Conservation (phyloP, 192 early-diverging fungal species). For the Podila verticillata region DNA sequence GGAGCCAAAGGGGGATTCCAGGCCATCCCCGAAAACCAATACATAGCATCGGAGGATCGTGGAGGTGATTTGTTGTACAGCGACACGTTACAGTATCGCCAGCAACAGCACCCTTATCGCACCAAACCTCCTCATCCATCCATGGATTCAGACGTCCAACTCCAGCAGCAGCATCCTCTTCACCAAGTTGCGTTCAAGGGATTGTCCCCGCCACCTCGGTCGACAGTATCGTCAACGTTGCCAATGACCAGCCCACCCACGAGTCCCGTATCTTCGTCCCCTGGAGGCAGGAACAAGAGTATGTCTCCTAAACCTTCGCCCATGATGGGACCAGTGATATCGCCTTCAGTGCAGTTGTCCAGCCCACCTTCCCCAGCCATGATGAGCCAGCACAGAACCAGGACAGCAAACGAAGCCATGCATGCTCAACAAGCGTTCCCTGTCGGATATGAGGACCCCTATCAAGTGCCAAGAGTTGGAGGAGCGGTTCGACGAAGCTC, state of each 20-base stretch:
- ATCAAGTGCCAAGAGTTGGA: slow-evolving; percentile 9
- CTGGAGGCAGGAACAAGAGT: neutral
- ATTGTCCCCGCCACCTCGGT: slow-evolving; percentile 39
- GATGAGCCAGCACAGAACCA: slow-evolving; percentile 5
- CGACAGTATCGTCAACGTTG: neutral
- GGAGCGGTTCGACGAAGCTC: slow-evolving; percentile 11
- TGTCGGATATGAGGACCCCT: slow-evolving; percentile 1
- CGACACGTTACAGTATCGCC: neutral
- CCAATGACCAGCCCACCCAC: neutral
- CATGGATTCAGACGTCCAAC: slow-evolving; percentile 13
- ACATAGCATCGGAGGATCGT: neutral
- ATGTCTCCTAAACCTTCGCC: neutral
- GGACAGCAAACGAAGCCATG: neutral
- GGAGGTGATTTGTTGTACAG: slow-evolving; percentile 14
- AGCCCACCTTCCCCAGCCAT: slow-evolving; percentile 3
- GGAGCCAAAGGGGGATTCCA: slow-evolving; percentile 4
- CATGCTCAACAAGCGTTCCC: slow-evolving; percentile 1
- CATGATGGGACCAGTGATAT: neutral
- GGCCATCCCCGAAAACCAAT: slow-evolving; percentile 11
- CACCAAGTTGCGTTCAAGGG: slow-evolving; percentile 42
- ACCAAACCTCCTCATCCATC: neutral
- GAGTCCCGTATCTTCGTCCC: neutral
- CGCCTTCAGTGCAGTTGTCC: neutral
- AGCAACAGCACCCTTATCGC: neutral
- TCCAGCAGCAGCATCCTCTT: slow-evolving; percentile 41